Evolutionary conservation across 257 asterid species (phyloP).

Genomic region (Forsythia viridissima): DNA sequence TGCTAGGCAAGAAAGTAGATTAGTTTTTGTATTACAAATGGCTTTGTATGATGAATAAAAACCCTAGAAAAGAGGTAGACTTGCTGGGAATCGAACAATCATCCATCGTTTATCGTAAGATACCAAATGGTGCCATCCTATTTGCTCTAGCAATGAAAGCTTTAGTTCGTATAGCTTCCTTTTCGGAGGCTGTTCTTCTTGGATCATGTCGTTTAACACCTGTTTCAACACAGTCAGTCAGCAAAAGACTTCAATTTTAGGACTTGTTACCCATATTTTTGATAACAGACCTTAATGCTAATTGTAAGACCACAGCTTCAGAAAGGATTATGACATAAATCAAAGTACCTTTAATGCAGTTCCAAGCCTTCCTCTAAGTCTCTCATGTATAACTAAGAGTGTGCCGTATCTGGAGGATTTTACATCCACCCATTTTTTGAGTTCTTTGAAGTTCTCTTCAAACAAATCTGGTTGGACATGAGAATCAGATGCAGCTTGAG

Average conservation of each 20-base stretch:
- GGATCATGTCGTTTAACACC: slow-evolving; percentile 75
- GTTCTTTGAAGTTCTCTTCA: slow-evolving; percentile 87
- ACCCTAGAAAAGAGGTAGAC: slow-evolving; percentile 70
- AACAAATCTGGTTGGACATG: slow-evolving; percentile 48
- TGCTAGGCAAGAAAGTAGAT: background rate
- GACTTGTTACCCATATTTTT: background rate
- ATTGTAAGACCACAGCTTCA: background rate
- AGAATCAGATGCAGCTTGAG: slow-evolving; percentile 44
- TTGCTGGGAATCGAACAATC: slow-evolving; percentile 73
- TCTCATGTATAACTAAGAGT: slow-evolving; percentile 68
- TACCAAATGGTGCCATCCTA: slow-evolving; percentile 82
- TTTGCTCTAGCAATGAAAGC: slow-evolving; percentile 67
- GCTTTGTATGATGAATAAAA: background rate
- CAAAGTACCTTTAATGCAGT: slow-evolving; percentile 74
- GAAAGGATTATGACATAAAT: slow-evolving; percentile 1
- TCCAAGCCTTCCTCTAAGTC: slow-evolving; percentile 77
- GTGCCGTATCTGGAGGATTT: slow-evolving; percentile 73
- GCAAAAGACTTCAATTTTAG: background rate
- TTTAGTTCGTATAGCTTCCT: slow-evolving; percentile 74
- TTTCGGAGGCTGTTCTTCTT: slow-evolving; percentile 83
- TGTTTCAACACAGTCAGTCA: slow-evolving; percentile 30
- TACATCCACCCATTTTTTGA: slow-evolving; percentile 82
- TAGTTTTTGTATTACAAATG: background rate
- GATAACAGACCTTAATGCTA: no score
- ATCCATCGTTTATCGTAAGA: slow-evolving; percentile 81